Percentiles rank a stretch among this genome's conserved stretches.
Evolutionary conservation across 192 early-diverging fungal species (phyloP).

Genomic region (Ambispora gerdemannii): DNA sequence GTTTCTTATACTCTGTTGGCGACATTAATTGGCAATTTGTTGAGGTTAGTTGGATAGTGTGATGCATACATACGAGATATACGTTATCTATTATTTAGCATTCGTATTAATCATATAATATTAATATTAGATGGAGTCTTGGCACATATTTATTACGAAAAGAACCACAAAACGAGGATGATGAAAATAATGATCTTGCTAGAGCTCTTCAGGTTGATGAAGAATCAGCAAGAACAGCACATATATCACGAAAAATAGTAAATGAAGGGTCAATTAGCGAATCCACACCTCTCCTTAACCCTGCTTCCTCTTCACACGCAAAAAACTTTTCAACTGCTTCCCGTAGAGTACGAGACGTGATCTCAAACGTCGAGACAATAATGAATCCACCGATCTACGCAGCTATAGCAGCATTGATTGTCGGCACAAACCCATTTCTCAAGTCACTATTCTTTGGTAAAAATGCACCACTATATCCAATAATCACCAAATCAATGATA

Average conservation of each 20-base stretch:
- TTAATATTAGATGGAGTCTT: constrained; percentile 23
- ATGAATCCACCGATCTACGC: constrained; percentile 26
- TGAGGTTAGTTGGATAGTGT: constrained; percentile 7
- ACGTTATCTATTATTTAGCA: too few relatives aligned
- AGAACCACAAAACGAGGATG: neutral
- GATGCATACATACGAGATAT: too few relatives aligned
- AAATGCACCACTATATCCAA: neutral
- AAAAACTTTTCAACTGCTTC: neutral
- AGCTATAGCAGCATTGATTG: constrained; percentile 14
- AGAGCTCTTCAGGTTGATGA: neutral
- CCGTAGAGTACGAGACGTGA: too few relatives aligned
- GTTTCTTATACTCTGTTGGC: constrained; percentile 27
- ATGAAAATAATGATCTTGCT: too few relatives aligned
- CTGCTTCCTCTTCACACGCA: neutral
- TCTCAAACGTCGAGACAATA: neutral
- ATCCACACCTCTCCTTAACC: too few relatives aligned
- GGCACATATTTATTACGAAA: constrained; percentile 13
- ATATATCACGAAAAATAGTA: too few relatives aligned
- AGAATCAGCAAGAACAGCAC: neutral
- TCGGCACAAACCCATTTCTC: constrained; percentile 16
- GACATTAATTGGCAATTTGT: constrained; percentile 13
- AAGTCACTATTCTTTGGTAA: constrained; percentile 21
- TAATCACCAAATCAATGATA: constrained; percentile 5
- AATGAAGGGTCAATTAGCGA: too few relatives aligned
- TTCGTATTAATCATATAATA: too few relatives aligned